Evolutionary conservation across 257 asterid genomes (phyloP).

Genomic region (Nicotiana attenuata): DNA sequence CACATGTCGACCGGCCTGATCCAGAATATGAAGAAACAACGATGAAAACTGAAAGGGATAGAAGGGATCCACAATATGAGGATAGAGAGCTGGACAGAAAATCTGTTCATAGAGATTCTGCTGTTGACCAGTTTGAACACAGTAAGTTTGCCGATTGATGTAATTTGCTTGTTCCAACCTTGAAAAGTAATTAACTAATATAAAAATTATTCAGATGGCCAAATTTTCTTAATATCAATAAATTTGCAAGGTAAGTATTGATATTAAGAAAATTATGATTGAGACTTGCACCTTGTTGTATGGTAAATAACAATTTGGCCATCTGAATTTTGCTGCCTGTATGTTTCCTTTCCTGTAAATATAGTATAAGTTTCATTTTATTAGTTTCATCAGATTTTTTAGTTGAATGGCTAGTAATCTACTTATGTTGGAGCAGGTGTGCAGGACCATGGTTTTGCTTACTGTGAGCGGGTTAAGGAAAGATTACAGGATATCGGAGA

Average conservation of each 20-base stretch:
- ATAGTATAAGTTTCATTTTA: not conserved
- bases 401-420: conserved; percentile 9
- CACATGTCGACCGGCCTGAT: conserved; percentile 39
- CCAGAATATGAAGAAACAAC: conserved; percentile 26
- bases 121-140: conserved; percentile 46
- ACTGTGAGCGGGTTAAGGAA: conserved; percentile 54
- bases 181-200: not conserved
- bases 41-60: conserved; percentile 30
- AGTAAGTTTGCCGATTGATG: conserved; percentile 35
- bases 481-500: conserved; percentile 42
- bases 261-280: conserved; percentile 1
- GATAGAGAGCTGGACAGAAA: conserved; percentile 39
- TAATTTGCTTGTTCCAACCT: not conserved
- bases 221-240: too few relatives aligned
- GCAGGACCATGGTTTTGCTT: conserved; percentile 46
- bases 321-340: not conserved
- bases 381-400: not conserved
- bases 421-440: conserved; percentile 41
- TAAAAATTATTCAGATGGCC: not conserved
- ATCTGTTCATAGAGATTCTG: conserved; percentile 40
- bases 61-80: conserved; percentile 46
- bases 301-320: not conserved
- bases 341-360: not conserved
- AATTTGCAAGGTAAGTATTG: not conserved
- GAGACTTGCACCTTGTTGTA: not conserved